phyloP scores from a whole-genome alignment of 148 eudicot species.

The Vaccinium corymbosum region DNA sequence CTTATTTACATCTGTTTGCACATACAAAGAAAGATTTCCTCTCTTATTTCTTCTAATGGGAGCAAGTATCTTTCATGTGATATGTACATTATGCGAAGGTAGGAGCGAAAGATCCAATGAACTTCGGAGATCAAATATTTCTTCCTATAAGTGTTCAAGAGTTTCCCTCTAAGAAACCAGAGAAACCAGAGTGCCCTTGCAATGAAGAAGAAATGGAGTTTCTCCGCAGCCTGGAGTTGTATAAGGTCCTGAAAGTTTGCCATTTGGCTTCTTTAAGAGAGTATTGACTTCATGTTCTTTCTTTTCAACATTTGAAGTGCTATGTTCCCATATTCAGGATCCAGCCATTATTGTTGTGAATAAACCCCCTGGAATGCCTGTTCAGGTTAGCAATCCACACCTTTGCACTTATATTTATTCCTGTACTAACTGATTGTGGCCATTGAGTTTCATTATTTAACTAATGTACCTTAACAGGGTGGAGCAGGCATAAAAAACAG shows the following conservation, averaged over 20 bases:
- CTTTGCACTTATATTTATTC: not conserved
- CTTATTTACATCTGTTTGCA: not conserved
- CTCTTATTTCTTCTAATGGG: not conserved
- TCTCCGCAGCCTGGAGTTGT: constrained; percentile 61
- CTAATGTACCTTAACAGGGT: constrained; percentile 45
- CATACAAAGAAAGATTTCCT: not conserved
- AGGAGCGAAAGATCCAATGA: constrained; percentile 73
- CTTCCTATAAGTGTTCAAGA: constrained; percentile 69
- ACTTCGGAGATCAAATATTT: constrained; percentile 59
- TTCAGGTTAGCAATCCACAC: constrained; percentile 54
- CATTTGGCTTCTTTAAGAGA: not conserved
- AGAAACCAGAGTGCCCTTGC: constrained; percentile 24
- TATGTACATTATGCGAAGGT: constrained; percentile 44
- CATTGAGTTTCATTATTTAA: not conserved
- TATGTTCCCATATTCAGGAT: constrained; percentile 48
- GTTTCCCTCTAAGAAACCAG: constrained; percentile 22
- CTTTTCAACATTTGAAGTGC: not conserved
- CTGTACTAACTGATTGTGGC: not conserved
- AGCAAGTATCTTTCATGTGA: not conserved
- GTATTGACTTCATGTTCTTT: not conserved
- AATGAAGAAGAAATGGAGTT: constrained; percentile 62
- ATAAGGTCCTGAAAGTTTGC: constrained; percentile 54
- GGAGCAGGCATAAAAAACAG: constrained; percentile 79
- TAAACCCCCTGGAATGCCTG: constrained; percentile 92
- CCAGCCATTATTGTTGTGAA: constrained; percentile 79